Conservation (phyloP, 1,284 basidiomycete genomes). For the Microbotryum intermedium region DNA sequence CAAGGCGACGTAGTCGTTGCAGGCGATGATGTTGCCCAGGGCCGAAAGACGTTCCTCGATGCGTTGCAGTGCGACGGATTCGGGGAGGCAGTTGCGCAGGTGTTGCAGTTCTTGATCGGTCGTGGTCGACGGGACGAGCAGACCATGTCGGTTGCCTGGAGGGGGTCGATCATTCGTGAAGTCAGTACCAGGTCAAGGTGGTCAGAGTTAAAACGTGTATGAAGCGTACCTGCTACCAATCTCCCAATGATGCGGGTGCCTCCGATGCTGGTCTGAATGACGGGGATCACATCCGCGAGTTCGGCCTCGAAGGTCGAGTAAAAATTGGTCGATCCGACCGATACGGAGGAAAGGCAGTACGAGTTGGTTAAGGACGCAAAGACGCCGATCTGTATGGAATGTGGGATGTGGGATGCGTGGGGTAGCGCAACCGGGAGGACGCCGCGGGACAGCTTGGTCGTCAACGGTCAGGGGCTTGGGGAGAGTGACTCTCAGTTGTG, state of each 20-base stretch:
- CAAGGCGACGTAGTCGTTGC: conserved; percentile 95
- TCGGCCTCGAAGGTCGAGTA: conserved; percentile 96
- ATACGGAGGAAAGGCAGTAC: conserved; percentile 62
- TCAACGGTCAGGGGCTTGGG: neutral
- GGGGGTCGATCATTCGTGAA: neutral
- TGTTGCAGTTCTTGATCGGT: conserved; percentile 99
- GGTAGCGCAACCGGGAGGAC: neutral
- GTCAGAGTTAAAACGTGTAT: neutral
- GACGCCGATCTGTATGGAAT: conserved; percentile 31
- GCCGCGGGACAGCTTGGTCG: neutral
- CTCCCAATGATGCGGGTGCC: conserved; percentile 92
- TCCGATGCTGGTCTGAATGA: conserved; percentile 93
- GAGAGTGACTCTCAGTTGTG: neutral
- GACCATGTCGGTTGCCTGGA: conserved; percentile 82
- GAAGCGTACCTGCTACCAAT: conserved; percentile 66
- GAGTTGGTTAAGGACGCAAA: conserved; percentile 79
- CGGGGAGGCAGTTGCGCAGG: conserved; percentile 90
- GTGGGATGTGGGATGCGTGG: neutral
- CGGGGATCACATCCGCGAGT: conserved; percentile 84
- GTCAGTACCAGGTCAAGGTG: neutral
- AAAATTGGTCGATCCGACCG: conserved; percentile 82
- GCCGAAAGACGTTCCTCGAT: conserved; percentile 95
- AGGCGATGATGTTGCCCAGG: conserved; percentile 95
- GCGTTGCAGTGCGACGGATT: conserved; percentile 82
- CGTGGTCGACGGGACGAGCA: conserved; percentile 89